phyloP scores from a whole-genome alignment of 2,329 filamentous ascomycete genomes.

The Hirsutella rhossiliensis region DNA sequence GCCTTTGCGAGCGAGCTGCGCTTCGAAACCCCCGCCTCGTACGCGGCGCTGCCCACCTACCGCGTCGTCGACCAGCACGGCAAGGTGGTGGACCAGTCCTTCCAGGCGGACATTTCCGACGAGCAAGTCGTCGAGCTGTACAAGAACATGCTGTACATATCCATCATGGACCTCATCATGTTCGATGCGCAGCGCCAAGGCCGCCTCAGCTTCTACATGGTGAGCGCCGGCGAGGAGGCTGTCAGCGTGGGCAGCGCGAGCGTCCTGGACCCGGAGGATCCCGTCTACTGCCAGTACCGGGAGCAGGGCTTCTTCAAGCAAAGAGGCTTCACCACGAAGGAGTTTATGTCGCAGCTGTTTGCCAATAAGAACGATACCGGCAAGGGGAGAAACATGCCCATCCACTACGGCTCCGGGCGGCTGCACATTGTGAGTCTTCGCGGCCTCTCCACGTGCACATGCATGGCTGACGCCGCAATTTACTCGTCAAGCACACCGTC shows the following conservation, averaged over 20 bases:
- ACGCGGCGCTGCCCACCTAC: slow-evolving; percentile 77
- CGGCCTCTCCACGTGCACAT: not conserved
- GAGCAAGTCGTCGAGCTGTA: slow-evolving; percentile 47
- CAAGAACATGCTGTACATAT: slow-evolving; percentile 52
- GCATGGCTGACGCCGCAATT: not conserved
- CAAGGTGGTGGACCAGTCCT: slow-evolving; percentile 61
- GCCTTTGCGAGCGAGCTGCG: slow-evolving; percentile 73
- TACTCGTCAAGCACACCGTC: slow-evolving; percentile 55
- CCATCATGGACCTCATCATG: slow-evolving; percentile 95
- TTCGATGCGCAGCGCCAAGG: slow-evolving; percentile 95
- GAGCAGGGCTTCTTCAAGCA: slow-evolving; percentile 87
- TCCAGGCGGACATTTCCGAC: slow-evolving; percentile 57
- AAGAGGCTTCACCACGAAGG: slow-evolving; percentile 70
- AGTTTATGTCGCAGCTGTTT: slow-evolving; percentile 96
- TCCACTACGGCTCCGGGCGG: slow-evolving; percentile 81
- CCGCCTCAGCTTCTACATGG: slow-evolving; percentile 95
- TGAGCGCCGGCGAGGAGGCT: slow-evolving; percentile 87
- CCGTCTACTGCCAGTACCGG: slow-evolving; percentile 88
- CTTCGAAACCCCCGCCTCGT: slow-evolving; percentile 63
- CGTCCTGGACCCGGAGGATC: slow-evolving; percentile 70
- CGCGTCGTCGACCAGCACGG: slow-evolving; percentile 86
- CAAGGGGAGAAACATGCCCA: slow-evolving; percentile 86
- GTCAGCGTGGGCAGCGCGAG: slow-evolving; percentile 83
- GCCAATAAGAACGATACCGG: slow-evolving; percentile 73
- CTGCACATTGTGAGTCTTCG: slow-evolving; percentile 60